These are phyloP conservation scores for Fomitopsis pinicola DNA, from an alignment of 1,284 basidiomycete genomes.

Conservation along the genomic window DNA sequence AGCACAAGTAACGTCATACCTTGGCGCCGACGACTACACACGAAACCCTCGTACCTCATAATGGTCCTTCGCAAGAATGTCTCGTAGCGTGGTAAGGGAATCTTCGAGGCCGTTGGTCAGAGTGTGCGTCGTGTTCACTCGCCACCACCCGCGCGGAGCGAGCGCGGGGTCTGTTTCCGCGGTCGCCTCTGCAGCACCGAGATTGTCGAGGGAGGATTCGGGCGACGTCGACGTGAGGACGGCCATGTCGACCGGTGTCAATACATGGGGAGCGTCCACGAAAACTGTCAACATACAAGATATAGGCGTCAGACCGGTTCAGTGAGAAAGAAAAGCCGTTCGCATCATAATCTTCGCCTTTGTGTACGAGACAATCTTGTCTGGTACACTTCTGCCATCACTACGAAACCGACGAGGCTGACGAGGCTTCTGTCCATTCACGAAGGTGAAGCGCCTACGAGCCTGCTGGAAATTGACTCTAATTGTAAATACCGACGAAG, in stretches of 20 bases:
- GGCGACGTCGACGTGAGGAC: constrained; percentile 23
- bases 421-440: too few relatives aligned
- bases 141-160: constrained; percentile 82
- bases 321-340: too few relatives aligned
- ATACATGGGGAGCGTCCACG: constrained; percentile 72
- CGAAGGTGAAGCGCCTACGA: too few relatives aligned
- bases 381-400: too few relatives aligned
- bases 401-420: too few relatives aligned
- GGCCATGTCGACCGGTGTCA: constrained; percentile 67
- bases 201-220: constrained; percentile 37
- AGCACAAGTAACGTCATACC: background rate
- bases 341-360: too few relatives aligned
- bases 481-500: too few relatives aligned
- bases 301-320: background rate
- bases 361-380: too few relatives aligned
- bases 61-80: constrained; percentile 42
- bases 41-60: constrained; percentile 48
- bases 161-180: constrained; percentile 55
- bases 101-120: constrained; percentile 59
- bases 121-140: constrained; percentile 44
- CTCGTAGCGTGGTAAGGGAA: constrained; percentile 40
- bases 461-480: too few relatives aligned
- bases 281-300: constrained; percentile 55
- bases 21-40: background rate
- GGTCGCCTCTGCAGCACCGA: constrained; percentile 53